Conservation (phyloP, 352 stramenopile species). For the Halophytophthora polymorphica region DNA sequence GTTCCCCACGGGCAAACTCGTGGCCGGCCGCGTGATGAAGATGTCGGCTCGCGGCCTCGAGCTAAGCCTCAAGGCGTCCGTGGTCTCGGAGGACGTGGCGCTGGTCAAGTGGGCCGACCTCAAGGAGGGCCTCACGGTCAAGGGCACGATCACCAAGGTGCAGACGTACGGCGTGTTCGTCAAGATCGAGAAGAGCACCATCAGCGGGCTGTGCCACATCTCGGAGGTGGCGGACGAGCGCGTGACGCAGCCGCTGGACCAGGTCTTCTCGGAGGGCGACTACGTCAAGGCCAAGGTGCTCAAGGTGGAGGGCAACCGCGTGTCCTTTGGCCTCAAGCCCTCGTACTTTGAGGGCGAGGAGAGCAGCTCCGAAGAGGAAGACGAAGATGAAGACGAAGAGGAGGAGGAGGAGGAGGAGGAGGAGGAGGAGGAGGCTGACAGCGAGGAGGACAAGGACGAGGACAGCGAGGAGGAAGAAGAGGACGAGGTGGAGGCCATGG, state of each 20-base stretch:
- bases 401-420: conserved; percentile 36
- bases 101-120: conserved; percentile 90
- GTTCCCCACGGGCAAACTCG: conserved; percentile 92
- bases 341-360: conserved; percentile 95
- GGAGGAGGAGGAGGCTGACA: conserved; percentile 35
- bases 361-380: conserved; percentile 85
- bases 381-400: conserved; percentile 69
- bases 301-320: conserved; percentile 89
- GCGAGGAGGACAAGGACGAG: conserved; percentile 46
- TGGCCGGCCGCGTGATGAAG: conserved; percentile 93
- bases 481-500: conserved; percentile 41
- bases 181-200: conserved; percentile 93
- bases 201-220: conserved; percentile 95
- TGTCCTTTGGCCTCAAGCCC: conserved; percentile 96
- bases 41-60: conserved; percentile 83
- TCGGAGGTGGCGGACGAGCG: conserved; percentile 95
- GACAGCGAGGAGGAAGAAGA: too few species aligned
- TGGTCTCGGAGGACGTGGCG: conserved; percentile 87
- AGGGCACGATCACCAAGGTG: conserved; percentile 94
- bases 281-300: conserved; percentile 97
- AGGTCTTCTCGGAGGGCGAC: conserved; percentile 94
- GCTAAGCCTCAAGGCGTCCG: conserved; percentile 92
- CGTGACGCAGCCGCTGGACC: conserved; percentile 89
- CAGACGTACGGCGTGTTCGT: conserved; percentile 96
- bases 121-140: conserved; percentile 88